Conservation (phyloP, 2,329 filamentous ascomycete species). For the Talaromyces albobiverticillius region DNA sequence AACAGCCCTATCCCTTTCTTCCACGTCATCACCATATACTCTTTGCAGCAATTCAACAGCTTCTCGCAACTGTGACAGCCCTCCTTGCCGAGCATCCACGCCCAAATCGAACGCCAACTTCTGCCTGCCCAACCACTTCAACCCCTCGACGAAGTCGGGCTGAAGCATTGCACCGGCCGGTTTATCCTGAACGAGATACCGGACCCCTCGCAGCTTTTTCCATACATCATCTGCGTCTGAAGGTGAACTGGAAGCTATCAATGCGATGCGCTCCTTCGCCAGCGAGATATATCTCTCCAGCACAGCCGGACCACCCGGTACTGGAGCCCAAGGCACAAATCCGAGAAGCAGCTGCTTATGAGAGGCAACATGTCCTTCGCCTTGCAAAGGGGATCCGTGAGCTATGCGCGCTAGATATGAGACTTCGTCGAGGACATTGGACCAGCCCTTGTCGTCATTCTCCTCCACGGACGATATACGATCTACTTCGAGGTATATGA, state of each 20-base stretch:
- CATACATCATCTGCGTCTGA: slow-evolving; percentile 60
- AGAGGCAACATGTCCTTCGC: slow-evolving; percentile 56
- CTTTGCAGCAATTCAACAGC: slow-evolving; percentile 66
- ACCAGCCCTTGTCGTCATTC: slow-evolving; percentile 56
- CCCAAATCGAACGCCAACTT: slow-evolving; percentile 77
- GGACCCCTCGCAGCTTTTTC: slow-evolving; percentile 70
- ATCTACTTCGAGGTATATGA: slow-evolving; percentile 82
- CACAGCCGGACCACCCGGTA: slow-evolving; percentile 61
- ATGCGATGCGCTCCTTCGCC: slow-evolving; percentile 48
- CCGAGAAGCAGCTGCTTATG: slow-evolving; percentile 61
- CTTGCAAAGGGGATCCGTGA: slow-evolving; percentile 54
- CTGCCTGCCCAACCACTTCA: slow-evolving; percentile 63
- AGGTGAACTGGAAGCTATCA: not conserved
- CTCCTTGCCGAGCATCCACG: slow-evolving; percentile 75
- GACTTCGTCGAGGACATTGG: slow-evolving; percentile 68
- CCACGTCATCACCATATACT: slow-evolving; percentile 55
- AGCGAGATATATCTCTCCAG: slow-evolving; percentile 64
- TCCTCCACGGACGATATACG: slow-evolving; percentile 60
- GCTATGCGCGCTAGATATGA: slow-evolving; percentile 65
- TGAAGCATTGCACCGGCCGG: slow-evolving; percentile 63
- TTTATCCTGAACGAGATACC: slow-evolving; percentile 80
- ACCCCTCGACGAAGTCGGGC: slow-evolving; percentile 61
- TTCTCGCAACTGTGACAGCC: slow-evolving; percentile 70
- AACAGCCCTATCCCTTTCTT: slow-evolving; percentile 59
- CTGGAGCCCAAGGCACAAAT: slow-evolving; percentile 81